Conservation (phyloP, 225 moss, liverwort and hornwort genomes). For the Physcomitrium patens region DNA sequence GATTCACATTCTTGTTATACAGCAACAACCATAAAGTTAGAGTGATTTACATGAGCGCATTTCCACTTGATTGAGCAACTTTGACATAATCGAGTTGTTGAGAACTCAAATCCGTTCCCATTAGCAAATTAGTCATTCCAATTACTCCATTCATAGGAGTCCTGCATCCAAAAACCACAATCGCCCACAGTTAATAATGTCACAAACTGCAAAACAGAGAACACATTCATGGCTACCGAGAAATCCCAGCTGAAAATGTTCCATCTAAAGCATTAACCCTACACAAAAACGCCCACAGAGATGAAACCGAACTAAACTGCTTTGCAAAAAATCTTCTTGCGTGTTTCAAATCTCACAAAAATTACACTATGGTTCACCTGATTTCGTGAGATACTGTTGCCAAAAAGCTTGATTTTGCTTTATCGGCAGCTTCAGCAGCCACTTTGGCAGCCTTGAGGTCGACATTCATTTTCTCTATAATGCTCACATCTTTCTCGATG, state of each 20-base stretch:
- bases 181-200: slow-evolving; percentile 6
- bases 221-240: neutral
- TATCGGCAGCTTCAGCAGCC: slow-evolving; percentile 89
- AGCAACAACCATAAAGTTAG: neutral
- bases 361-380: slow-evolving; percentile 37
- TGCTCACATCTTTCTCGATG: slow-evolving; percentile 62
- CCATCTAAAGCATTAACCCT: neutral
- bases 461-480: slow-evolving; percentile 81
- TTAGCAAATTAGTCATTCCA: slow-evolving; percentile 92
- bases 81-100: slow-evolving; percentile 90
- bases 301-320: neutral
- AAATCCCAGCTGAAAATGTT: neutral
- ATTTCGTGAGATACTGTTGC: slow-evolving; percentile 98
- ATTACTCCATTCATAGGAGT: slow-evolving; percentile 99
- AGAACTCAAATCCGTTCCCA: slow-evolving; percentile 84
- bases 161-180: slow-evolving; percentile 51
- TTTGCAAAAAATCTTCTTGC: neutral
- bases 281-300: neutral
- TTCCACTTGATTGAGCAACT: slow-evolving; percentile 95
- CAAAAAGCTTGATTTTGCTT: slow-evolving; percentile 81
- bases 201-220: slow-evolving; percentile 5
- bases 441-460: slow-evolving; percentile 75
- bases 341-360: neutral
- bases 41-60: slow-evolving; percentile 69
- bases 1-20: neutral